phyloP scores from a whole-genome alignment of 495 filamentous ascomycete genomes.

The Aspergillus affinis region DNA sequence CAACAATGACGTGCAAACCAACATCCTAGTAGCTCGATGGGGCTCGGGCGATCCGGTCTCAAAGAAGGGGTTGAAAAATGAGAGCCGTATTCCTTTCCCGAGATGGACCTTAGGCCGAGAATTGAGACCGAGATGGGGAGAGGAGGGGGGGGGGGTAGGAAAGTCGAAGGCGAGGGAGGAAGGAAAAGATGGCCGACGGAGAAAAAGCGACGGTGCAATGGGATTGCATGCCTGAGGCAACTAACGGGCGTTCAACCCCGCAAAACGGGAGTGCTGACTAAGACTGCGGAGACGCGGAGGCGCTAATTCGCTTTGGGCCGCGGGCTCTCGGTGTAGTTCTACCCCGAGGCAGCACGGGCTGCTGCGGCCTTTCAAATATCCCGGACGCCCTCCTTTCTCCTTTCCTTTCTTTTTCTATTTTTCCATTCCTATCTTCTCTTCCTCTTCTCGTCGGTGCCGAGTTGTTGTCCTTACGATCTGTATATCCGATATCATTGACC shows the following conservation, averaged over 20 bases:
- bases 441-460: constrained; percentile 2
- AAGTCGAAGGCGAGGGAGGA: constrained; percentile 22
- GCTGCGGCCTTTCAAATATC: constrained; percentile 8
- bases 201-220: constrained; percentile 9
- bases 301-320: neutral
- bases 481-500: constrained; percentile 1
- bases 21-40: constrained; percentile 21
- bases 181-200: constrained; percentile 13
- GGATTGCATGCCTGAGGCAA: constrained; percentile 27
- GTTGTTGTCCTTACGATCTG: constrained; percentile 8
- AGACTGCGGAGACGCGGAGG: constrained; percentile 1
- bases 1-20: constrained; percentile 16
- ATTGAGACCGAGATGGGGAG: constrained; percentile 8
- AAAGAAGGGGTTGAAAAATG: neutral
- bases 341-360: constrained; percentile 26
- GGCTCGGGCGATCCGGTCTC: constrained; percentile 8
- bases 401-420: constrained; percentile 10
- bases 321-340: constrained; percentile 32
- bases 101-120: constrained; percentile 2
- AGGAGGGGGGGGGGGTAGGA: constrained; percentile 11
- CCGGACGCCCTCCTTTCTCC: neutral
- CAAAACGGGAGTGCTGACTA: constrained; percentile 13
- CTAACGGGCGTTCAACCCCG: constrained; percentile 23
- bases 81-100: constrained; percentile 3
- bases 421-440: constrained; percentile 2